These are phyloP conservation scores for Brassica cretica DNA, from an alignment of 345 rosid species.

Conservation along the genomic window DNA sequence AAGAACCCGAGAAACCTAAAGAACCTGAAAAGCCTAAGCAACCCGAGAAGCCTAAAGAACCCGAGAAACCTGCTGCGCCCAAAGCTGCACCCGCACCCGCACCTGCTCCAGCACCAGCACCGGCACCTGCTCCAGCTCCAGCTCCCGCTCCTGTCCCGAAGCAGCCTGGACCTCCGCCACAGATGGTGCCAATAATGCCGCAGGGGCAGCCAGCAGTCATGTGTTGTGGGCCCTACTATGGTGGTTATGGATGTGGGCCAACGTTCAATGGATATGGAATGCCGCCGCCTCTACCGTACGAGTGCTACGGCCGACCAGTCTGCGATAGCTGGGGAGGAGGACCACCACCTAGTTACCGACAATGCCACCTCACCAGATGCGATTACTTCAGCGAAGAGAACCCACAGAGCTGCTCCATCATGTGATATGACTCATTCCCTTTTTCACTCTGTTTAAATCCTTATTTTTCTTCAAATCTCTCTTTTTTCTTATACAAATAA, in stretches of 20 bases:
- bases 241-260: slow-evolving; percentile 39
- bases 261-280: slow-evolving; percentile 37
- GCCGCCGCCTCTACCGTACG: slow-evolving; percentile 35
- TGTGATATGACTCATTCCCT: slow-evolving; percentile 39
- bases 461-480: slow-evolving; percentile 4
- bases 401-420: slow-evolving; percentile 51
- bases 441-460: background rate
- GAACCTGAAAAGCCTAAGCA: slow-evolving; percentile 24
- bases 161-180: slow-evolving; percentile 39
- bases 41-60: slow-evolving; percentile 28
- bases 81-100: background rate
- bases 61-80: background rate
- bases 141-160: slow-evolving; percentile 27
- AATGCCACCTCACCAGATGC: slow-evolving; percentile 31
- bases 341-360: slow-evolving; percentile 33
- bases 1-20: slow-evolving; percentile 22
- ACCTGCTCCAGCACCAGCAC: background rate
- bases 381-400: slow-evolving; percentile 57
- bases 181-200: slow-evolving; percentile 23
- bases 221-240: slow-evolving; percentile 39
- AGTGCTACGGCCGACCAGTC: slow-evolving; percentile 54
- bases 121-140: background rate
- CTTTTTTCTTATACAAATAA: slow-evolving; percentile 23
- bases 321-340: slow-evolving; percentile 62
- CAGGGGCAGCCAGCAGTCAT: slow-evolving; percentile 27